Evolutionary conservation across 768 basidiomycete genomes (phyloP).

Genomic region (Tephrocybe sp.): DNA sequence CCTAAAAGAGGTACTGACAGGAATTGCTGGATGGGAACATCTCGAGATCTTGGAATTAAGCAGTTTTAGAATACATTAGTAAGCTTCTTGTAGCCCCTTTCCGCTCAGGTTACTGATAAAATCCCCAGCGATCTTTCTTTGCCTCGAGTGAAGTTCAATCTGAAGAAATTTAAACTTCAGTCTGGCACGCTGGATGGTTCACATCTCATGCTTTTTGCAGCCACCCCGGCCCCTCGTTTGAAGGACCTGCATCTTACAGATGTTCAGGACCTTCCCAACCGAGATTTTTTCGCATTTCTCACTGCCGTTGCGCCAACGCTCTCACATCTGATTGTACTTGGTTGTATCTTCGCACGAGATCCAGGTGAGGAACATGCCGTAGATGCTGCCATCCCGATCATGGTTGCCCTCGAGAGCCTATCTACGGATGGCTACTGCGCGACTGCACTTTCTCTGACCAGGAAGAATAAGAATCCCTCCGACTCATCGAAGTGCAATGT

Average conservation of each 20-base stretch:
- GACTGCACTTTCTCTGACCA: neutral
- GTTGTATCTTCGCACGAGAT: neutral
- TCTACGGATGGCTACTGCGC: neutral
- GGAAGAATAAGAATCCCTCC: neutral
- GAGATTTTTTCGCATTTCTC: constrained; percentile 1
- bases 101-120: neutral
- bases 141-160: neutral
- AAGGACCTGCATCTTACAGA: neutral
- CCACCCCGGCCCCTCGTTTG: neutral
- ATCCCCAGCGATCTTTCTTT: neutral
- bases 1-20: constrained; percentile 1
- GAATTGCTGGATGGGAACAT: constrained; percentile 1
- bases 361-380: constrained; percentile 3
- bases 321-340: neutral
- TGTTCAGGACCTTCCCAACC: neutral
- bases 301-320: constrained; percentile 2
- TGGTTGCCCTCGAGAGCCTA: neutral
- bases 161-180: neutral
- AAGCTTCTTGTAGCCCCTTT: neutral
- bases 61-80: neutral
- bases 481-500: neutral
- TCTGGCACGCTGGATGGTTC: neutral
- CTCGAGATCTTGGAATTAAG: neutral
- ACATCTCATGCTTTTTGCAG: constrained; percentile 5
- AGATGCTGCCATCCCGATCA: constrained; percentile 1